A percentile compares a stretch with the other conserved stretches of the same genome.
Conservation (phyloP, 1,284 basidiomycete species). For the Leccinum pachyderme region DNA sequence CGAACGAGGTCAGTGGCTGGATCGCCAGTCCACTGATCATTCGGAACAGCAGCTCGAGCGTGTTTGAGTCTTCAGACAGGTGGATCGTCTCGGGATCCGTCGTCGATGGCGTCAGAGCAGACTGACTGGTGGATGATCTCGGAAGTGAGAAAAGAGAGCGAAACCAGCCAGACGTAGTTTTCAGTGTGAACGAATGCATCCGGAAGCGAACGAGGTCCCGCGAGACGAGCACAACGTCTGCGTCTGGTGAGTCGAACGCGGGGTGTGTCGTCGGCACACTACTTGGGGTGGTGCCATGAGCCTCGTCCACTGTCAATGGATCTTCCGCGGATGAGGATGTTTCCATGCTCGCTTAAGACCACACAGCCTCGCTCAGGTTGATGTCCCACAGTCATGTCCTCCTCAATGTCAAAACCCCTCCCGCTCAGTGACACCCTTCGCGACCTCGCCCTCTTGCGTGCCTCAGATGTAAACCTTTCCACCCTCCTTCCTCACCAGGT, state of each 20-base stretch:
- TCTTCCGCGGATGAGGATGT: not conserved
- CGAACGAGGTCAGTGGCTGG: constrained; percentile 47
- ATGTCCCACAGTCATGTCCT: constrained; percentile 25
- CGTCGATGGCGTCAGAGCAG: constrained; percentile 19
- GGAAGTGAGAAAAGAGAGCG: constrained; percentile 58
- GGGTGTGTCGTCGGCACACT: constrained; percentile 38
- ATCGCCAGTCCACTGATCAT: constrained; percentile 60
- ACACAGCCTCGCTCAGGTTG: not conserved
- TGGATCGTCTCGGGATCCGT: constrained; percentile 42
- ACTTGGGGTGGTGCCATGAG: not conserved
- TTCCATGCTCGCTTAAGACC: not conserved
- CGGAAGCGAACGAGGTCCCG: constrained; percentile 43
- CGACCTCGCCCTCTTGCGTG: constrained; percentile 70
- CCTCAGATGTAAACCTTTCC: constrained; percentile 55
- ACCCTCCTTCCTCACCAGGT: constrained; percentile 35
- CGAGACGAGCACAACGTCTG: constrained; percentile 48
- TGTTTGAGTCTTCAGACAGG: constrained; percentile 53
- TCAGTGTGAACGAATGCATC: constrained; percentile 54
- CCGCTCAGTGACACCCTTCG: constrained; percentile 59
- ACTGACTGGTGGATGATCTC: constrained; percentile 38
- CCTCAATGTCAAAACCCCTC: constrained; percentile 49
- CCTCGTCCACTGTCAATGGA: not conserved
- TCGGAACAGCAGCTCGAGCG: constrained; percentile 54
- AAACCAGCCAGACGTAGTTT: constrained; percentile 59
- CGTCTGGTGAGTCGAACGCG: constrained; percentile 46